A percentile compares a stretch with the other conserved stretches of the same genome.
phyloP scores from a whole-genome alignment of 768 basidiomycete species.

The Suillus subaureus region DNA sequence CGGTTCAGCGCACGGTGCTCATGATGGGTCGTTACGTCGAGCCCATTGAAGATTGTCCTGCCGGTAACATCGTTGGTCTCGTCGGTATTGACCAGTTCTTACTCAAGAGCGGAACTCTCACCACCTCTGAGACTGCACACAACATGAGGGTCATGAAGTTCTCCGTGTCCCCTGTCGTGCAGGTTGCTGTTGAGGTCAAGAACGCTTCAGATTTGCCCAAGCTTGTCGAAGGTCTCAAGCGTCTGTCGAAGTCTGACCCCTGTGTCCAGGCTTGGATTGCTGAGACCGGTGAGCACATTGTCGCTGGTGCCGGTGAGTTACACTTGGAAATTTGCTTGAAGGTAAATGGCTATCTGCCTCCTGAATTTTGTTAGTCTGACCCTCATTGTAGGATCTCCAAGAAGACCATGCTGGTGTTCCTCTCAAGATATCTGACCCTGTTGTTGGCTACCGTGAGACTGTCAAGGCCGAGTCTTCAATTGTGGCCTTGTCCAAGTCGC shows the following conservation, averaged over 20 bases:
- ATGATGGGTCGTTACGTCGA: slow-evolving; percentile 99
- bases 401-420: slow-evolving; percentile 99
- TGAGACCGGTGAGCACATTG: slow-evolving; percentile 96
- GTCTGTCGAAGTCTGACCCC: slow-evolving; percentile 99
- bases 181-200: slow-evolving; percentile 99
- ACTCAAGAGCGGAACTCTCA: slow-evolving; percentile 98
- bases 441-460: slow-evolving; percentile 97
- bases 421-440: slow-evolving; percentile 96
- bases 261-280: slow-evolving; percentile 95
- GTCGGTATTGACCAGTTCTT: slow-evolving; percentile 99
- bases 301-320: slow-evolving; percentile 98
- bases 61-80: slow-evolving; percentile 98
- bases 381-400: slow-evolving; percentile 79
- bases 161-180: slow-evolving; percentile 99
- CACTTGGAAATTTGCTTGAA: slow-evolving; percentile 99
- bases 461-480: slow-evolving; percentile 96
- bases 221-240: slow-evolving; percentile 99
- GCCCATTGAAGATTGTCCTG: slow-evolving; percentile 98
- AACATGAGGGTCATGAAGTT: slow-evolving; percentile 99
- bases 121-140: slow-evolving; percentile 97
- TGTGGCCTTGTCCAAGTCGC: slow-evolving; percentile 96
- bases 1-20: slow-evolving; percentile 96
- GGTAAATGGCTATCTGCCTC: slow-evolving; percentile 41
- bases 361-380: not conserved
- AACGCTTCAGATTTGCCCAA: slow-evolving; percentile 99